Base-by-base conservation (phyloP, 768 basidiomycete species). In the Serpula lacrymans region DNA sequence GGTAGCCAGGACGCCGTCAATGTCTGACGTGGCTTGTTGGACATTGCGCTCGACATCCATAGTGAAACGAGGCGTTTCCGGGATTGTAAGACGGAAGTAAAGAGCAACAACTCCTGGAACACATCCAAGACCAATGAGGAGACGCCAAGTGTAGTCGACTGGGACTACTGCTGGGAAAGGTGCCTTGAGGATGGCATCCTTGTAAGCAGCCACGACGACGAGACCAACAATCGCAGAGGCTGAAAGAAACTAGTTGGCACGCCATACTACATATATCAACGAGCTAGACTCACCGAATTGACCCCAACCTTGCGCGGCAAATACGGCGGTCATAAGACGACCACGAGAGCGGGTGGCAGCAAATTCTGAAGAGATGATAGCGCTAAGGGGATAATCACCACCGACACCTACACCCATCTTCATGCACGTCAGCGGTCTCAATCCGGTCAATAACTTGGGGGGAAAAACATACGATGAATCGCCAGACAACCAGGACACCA, bases 61-160 rank as follows among this genome's bases (percentile, higher is more conserved):
- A 44, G 91, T 95, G 60, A 75, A 82, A 41, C 91, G 88, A 20
- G 91, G 91, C 1, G 90, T 93, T 60, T 93, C 90, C 3, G 91
- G 88, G 54, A 94, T 92, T 18, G 90, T 92, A 24, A 93, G 75
- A 58, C 91, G 88, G 84, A 88, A 93, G 70, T 91, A 93, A 37
- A 93, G 78, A 14, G 88, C 90, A 42, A 91, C 56, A 29, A 71
- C 72, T 41, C 79, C 91, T 24, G 91, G 92, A 36, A 95, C 69
- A 41, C 83, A 86, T 32, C 91, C 91, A 26, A 93, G 70, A 54
- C 91, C 91, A 59, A 95, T 90, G 54, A 94, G 74, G 36, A 93
- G 65, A 52, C 91, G 84, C 91, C 91, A 93, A 57, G 79, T 75
- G 55, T 70, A 75, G 63, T 95, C 91, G 42, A 95, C 71, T 32